Evolutionary conservation across 2,329 filamentous ascomycete species (phyloP), one percentile per base, ranked within the genome.

Genomic region (Fusarium praegraminearum): DNA sequence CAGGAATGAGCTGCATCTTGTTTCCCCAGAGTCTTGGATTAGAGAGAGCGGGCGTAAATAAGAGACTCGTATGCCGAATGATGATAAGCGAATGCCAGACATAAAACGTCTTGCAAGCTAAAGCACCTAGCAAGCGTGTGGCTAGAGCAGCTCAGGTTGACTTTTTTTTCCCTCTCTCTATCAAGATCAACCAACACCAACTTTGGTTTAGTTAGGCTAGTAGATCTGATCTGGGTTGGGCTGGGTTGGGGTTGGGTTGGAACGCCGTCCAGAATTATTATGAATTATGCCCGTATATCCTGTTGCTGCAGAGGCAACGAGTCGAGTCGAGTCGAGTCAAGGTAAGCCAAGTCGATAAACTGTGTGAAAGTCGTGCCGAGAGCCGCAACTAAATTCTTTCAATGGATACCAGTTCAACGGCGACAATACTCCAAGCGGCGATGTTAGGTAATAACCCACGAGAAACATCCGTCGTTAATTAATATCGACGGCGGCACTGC

Each of bases 11-110:
- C 43, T 50, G 66, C 57, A 63, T 70, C 56, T 55, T 63, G 60
- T 51, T 69, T 70, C 67, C 67, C 67, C 67, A 65, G 67, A 70
- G 67, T 70, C 67, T 70, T 70, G 43, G 57, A 60, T 67, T 52
- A 26, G 64, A 57, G 67, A 49, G 54, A 47, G 58, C 46, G 44
- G 59, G 44, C 46, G 57, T 22, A 40, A 50, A 50, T 47, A 52
- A 47, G 50, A 38, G 51, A 53, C 58, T 56, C 49, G 69, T 57
- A 69, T 69, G 66, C 65, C 26, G 61, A 56, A 69, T 69, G 58
- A 70, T 68, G 58, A 70, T 51, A 56, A 36, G 32, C 49, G 22
- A 28, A 57, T 67, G 66, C 57, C 58, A 67, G 67, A 58, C 66
- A 67, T 51, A 51, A 51, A 51, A 51, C 49, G 49, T 51, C 49